Evolutionary conservation across 2,329 filamentous ascomycete species (phyloP).

Genomic region (Diaporthe vaccinii): DNA sequence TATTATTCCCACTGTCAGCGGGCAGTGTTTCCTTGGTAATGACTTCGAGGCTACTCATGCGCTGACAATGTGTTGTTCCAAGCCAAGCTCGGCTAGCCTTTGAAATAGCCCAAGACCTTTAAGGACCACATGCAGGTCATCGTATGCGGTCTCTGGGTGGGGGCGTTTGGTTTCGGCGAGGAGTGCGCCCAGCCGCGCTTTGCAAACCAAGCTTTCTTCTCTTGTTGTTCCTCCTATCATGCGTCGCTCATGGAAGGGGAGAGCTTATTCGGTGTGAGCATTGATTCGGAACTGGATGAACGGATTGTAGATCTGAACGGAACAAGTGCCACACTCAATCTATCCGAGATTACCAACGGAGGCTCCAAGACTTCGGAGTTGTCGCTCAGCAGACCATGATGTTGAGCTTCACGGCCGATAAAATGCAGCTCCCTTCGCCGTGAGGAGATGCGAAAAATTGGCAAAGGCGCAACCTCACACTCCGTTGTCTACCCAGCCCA

Average conservation of each 20-base stretch:
- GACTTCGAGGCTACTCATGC: background rate
- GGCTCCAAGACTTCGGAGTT: constrained; percentile 1
- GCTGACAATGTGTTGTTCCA: background rate
- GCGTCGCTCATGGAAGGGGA: background rate
- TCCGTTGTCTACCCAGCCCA: background rate
- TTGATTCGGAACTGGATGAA: background rate
- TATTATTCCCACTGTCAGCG: background rate
- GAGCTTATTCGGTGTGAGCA: background rate
- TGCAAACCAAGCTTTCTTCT: constrained; percentile 2
- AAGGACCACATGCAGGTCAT: background rate
- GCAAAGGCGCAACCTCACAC: too few species aligned
- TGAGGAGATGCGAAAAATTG: background rate
- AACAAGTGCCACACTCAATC: background rate
- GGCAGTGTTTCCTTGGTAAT: background rate
- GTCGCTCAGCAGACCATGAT: background rate
- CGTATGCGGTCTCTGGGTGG: background rate
- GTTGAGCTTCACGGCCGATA: background rate
- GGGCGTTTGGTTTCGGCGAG: background rate
- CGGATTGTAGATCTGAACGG: background rate
- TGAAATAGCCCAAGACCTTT: background rate
- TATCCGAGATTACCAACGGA: constrained; percentile 25
- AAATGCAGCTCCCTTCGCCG: background rate
- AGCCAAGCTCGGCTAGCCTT: background rate
- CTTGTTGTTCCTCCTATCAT: background rate
- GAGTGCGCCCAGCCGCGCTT: constrained; percentile 3